These are phyloP conservation scores for Tricholomella constricta DNA, from an alignment of 768 basidiomycete species.

Conservation along the genomic window DNA sequence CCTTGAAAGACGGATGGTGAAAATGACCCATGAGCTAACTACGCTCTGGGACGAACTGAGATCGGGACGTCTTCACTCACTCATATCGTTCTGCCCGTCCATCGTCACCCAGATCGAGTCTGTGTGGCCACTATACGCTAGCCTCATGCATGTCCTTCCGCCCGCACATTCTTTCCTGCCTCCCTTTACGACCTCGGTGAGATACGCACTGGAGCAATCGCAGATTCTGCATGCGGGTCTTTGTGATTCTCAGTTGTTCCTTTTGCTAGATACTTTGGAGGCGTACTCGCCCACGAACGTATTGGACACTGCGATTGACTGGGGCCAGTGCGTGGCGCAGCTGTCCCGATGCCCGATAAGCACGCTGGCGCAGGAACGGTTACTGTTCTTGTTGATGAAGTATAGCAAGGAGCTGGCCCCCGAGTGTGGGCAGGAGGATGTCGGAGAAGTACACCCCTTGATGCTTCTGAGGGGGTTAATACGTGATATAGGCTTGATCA, in stretches of 20 bases:
- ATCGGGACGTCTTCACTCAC: not conserved
- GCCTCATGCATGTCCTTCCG: not conserved
- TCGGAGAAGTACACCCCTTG: not conserved
- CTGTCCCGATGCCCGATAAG: not conserved
- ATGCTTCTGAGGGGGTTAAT: not conserved
- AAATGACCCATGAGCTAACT: not conserved
- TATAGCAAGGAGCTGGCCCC: not conserved
- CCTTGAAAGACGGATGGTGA: not conserved
- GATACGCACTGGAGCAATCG: not conserved
- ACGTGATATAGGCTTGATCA: not conserved
- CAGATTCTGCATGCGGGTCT: not conserved
- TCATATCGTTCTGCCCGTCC: not conserved
- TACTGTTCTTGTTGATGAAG: not conserved
- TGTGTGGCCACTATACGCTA: not conserved
- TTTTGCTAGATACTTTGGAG: conserved; percentile 6
- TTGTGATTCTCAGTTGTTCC: not conserved
- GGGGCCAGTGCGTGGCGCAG: not conserved
- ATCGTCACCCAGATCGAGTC: not conserved
- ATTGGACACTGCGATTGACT: not conserved
- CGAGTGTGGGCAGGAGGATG: too few species aligned
- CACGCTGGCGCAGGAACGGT: not conserved
- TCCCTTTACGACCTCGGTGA: not conserved
- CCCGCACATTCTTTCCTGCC: not conserved
- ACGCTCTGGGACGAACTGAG: not conserved
- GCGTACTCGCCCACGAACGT: not conserved